These are phyloP conservation scores for Eucalyptus urophylla DNA, from an alignment of 345 rosid species.

Conservation along the genomic window DNA sequence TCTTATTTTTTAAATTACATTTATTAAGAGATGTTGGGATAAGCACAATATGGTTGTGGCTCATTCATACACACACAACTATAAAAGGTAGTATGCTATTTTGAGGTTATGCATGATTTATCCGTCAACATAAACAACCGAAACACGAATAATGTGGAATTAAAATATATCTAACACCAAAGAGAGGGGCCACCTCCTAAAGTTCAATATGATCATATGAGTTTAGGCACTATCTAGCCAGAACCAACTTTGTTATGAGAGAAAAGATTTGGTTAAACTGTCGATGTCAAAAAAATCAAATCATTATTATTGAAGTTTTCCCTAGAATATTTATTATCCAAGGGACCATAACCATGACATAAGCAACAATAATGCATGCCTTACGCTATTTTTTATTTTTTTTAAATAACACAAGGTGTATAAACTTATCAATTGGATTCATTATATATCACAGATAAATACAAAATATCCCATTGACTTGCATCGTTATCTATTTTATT, in stretches of 20 bases:
- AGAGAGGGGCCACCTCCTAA: background rate
- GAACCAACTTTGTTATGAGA: background rate
- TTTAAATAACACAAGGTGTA: background rate
- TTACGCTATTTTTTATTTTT: background rate
- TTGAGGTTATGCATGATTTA: background rate
- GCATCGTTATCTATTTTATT: background rate
- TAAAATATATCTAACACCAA: fast-evolving
- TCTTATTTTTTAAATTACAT: background rate
- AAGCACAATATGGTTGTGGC: background rate
- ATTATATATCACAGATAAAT: background rate
- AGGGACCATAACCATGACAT: background rate
- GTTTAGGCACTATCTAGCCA: background rate
- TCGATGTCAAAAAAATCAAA: background rate
- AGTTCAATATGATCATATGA: background rate
- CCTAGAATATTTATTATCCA: background rate
- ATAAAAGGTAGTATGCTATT: background rate
- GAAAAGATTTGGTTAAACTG: background rate
- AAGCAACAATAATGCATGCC: background rate
- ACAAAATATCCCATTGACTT: background rate
- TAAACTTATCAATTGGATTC: background rate
- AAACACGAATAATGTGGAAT: background rate
- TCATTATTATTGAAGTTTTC: background rate
- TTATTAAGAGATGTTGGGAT: background rate
- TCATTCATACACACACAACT: background rate
- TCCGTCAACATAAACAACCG: fast-evolving